Evolutionary conservation across 106 monocot species (phyloP), one percentile per base, ranked within the genome.

Genomic region (Dendrobium nobile): DNA sequence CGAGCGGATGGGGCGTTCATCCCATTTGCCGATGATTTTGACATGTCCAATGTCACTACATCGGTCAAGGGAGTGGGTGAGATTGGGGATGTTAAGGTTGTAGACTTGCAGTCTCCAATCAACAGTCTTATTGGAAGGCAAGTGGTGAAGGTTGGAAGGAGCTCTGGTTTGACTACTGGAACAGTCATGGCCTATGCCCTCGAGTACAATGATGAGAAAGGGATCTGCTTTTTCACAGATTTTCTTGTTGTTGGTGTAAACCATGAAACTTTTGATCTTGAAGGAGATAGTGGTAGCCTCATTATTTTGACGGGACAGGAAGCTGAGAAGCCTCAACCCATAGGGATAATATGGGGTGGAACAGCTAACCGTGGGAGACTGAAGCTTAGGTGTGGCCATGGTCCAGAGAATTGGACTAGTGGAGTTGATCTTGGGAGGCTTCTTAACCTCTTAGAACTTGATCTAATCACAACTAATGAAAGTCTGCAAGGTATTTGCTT

Each of bases 1-100:
- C 84, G 96, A 79, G 94, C 96, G 41, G 96, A 97, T 84, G 96
- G 96, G 0, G 96, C 96, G 51, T 97, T 97, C 59, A 94, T 97
- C 51, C 96, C 96, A 4, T 97, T 97, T 82, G 70, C 92, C 61
- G 90, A 91, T 73, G 89, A 92, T 76, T 92, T 94, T 28, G 96
- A 94, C 77, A 78, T 92, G 42, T 91, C 87, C 64, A 89, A 82
- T 67, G 87, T 97, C 54, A 92, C 90, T 27, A 94, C 90, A 8
- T 73, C 74, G 41, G 96, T 97, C 4, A 94, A 90, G 13, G 94
- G 94, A 11, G 87, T 97, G 27, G 94, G 96, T 51, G 89, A 92
- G 80, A 91, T 94, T 28, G 94, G 94, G 56, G 90, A 89, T 78
- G 89, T 97, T 5, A 94, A 92, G 77, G 73, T 72, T 43, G 89